Evolutionary conservation across 2,329 filamentous ascomycete genomes (phyloP).

Genomic region (Aspergillus brasiliensis): DNA sequence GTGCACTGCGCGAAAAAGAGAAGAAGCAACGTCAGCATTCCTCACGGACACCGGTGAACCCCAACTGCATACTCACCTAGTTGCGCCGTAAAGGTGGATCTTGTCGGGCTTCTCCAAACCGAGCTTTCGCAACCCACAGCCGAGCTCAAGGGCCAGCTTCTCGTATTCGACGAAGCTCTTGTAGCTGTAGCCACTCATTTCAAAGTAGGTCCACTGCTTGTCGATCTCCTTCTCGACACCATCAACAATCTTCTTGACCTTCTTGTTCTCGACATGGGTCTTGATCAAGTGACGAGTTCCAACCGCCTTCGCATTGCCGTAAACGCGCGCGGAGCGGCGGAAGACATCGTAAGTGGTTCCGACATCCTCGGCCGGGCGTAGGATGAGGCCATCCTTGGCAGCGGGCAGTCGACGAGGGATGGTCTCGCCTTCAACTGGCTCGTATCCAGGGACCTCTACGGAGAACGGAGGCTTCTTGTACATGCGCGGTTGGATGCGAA

Average conservation of each 20-base stretch:
- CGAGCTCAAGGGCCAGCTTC: conserved; percentile 67
- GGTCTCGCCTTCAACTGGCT: conserved; percentile 77
- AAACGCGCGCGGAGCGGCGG: conserved; percentile 65
- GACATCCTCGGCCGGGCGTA: conserved; percentile 68
- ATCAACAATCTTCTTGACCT: conserved; percentile 84
- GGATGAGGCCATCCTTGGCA: conserved; percentile 70
- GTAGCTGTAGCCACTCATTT: conserved; percentile 76
- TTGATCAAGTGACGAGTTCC: conserved; percentile 74
- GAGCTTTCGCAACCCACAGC: conserved; percentile 72
- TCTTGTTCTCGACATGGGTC: conserved; percentile 82
- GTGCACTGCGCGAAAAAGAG: conserved; percentile 53
- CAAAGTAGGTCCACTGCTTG: conserved; percentile 90
- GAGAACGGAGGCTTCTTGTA: conserved; percentile 73
- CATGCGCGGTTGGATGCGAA: conserved; percentile 50
- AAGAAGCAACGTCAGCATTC: conserved; percentile 17
- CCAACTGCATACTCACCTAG: conserved; percentile 57
- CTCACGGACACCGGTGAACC: neutral
- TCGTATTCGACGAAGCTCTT: conserved; percentile 79
- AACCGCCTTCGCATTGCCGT: conserved; percentile 65
- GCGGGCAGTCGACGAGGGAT: conserved; percentile 74
- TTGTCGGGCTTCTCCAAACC: conserved; percentile 69
- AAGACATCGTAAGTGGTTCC: conserved; percentile 79
- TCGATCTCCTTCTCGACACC: conserved; percentile 78
- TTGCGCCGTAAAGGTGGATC: conserved; percentile 82
- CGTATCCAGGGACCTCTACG: conserved; percentile 68